Base-by-base conservation (phyloP, 2,329 filamentous ascomycete species). In the Aspergillus ustus region DNA sequence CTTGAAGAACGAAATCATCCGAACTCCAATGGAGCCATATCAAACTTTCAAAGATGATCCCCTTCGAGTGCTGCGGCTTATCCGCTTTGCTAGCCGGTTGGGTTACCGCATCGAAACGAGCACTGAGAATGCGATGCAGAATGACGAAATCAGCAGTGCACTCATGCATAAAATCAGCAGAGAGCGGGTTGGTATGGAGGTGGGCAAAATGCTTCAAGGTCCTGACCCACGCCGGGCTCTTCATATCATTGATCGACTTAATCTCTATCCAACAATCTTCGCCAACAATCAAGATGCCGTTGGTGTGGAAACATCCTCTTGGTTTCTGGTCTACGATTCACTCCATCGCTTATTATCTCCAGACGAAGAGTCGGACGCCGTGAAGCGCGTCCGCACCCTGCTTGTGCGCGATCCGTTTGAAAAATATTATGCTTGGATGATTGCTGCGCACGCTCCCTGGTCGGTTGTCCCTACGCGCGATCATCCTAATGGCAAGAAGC, bases 41-140 rank as follows among this genome's bases (percentile, higher is more conserved):
- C 91, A 96, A 73, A 99, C 94, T 0, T 98, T 99, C 78, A 92
- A 89, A 75, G 94, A 98, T 72, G 94, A 98, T 71, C 95, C 95
- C 13, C 81, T 99, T 25, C 86, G 95, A 19, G 91, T 98, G 3
- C 80, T 98, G 63, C 87, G 94, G 52, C 82, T 98, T 56, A 90
- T 99, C 53, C 87, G 95, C 59, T 98, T 99, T 78, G 92, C 94
- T 4, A 96, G 92, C 70, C 86, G 93, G 20, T 83, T 98, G 7
- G 83, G 85, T 50, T 99, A 97, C 73, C 80, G 77, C 9, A 96
- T 99, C 65, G 91, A 96, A 64, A 74, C 82, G 0, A 82, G 84
- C 31, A 89, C 90, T 0, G 86, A 90, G 70, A 73, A 81, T 46
- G 89, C 87, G 25, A 99, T 99, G 94, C 84, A 84, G 13, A 84